Base-by-base conservation (phyloP, 2,329 filamentous ascomycete genomes). In the Balansia obtecta region DNA sequence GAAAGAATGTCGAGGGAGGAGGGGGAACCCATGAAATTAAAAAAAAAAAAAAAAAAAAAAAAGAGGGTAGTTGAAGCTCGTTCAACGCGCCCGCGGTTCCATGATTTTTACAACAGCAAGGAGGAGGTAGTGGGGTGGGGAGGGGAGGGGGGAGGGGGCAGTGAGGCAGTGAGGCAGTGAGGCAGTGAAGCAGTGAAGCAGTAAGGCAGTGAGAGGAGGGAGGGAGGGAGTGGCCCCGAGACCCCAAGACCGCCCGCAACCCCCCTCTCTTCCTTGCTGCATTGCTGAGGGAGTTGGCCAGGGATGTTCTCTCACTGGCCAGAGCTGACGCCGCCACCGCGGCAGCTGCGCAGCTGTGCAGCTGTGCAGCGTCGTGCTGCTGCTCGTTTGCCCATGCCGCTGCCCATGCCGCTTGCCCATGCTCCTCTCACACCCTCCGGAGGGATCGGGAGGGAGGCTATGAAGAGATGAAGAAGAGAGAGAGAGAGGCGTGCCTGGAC, bases 301-400 rank as follows among this genome's bases (percentile, higher is more conserved):
- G 51, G 50, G 54, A 51, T 48, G 53, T 22, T 46, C 42, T 51
- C 49, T 49, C 46, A 54, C 38, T 53, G 52, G 54, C 45, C 50
- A 37, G 48, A 49, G 47, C 50, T 50, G 50, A 49, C 54, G 49
- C 54, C 52, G 52, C 52, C 52, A 49, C 51, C 41, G 50, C 52
- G 48, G 54, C 48, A 49, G 52, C 46, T 48, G 43, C 20, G 49
- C 51, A 40, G 40, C 45, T n/a, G n/a, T n/a, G n/a, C n/a, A n/a
- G n/a, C n/a, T n/a, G n/a, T n/a, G n/a, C n/a, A n/a, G n/a, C n/a
- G n/a, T n/a, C n/a, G n/a, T n/a, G n/a, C n/a, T 40, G 40, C 16
- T 50, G 43, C 34, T 43, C 43, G 37, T 38, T 30, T 32, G 20
- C 41, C 33, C 40, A 42, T 45, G 34, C 41, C 37, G 30, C 46